Conservation (phyloP, 768 basidiomycete genomes). For the Naganishia kalamii region DNA sequence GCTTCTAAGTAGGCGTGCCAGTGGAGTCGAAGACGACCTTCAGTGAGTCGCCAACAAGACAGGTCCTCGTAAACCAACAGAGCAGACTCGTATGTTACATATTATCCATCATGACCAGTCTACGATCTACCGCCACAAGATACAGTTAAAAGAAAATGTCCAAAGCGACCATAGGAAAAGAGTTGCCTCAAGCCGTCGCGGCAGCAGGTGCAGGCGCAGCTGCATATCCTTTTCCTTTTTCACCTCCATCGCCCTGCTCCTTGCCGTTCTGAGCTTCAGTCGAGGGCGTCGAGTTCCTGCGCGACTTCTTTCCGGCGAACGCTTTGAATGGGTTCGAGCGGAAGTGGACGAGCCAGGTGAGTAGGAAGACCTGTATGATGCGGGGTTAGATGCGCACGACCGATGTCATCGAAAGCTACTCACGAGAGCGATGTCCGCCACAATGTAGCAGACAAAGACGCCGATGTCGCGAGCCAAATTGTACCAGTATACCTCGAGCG, state of each 20-base stretch:
- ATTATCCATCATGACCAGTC: no score
- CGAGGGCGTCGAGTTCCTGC: slow-evolving; percentile 3
- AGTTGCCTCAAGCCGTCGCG: not conserved
- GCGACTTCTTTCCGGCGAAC: not conserved
- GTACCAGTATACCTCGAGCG: slow-evolving; percentile 58
- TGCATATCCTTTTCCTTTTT: slow-evolving; percentile 1
- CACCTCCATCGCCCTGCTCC: not conserved
- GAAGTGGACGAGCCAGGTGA: slow-evolving; percentile 3
- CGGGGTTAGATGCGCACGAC: not conserved
- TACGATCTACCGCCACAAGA: no score
- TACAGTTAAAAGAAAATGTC: no score
- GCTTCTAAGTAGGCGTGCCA: not conserved
- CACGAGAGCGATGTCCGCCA: not conserved
- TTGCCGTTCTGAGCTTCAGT: not conserved
- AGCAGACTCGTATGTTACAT: no score
- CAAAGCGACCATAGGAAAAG: no score
- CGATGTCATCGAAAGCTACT: not conserved
- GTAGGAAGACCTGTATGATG: slow-evolving; percentile 3
- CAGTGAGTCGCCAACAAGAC: no score
- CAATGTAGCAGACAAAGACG: not conserved
- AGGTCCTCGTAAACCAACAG: no score
- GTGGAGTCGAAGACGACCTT: no score
- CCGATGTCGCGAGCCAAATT: slow-evolving; percentile 52
- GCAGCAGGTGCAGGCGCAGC: not conserved
- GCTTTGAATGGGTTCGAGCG: not conserved